Evolutionary conservation across 163 green algal species (phyloP).

Genomic region (Picocystis sp.): DNA sequence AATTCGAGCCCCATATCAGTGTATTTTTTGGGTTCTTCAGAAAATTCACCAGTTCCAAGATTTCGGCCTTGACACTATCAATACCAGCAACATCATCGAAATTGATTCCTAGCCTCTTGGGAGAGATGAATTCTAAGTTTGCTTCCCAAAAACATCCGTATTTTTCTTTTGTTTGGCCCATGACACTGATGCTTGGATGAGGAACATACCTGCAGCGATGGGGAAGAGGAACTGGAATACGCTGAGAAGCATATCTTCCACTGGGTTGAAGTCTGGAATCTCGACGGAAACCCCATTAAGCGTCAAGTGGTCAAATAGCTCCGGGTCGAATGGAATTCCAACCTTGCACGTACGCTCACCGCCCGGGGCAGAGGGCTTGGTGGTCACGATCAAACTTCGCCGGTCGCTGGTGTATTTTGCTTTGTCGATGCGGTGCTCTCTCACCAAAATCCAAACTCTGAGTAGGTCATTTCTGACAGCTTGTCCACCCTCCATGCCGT

Average conservation of each 20-base stretch:
- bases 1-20: constrained; percentile 43
- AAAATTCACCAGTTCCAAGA: constrained; percentile 74
- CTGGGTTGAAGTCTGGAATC: constrained; percentile 3
- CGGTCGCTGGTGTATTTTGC: constrained; percentile 26
- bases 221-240: constrained; percentile 17
- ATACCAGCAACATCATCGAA: constrained; percentile 80
- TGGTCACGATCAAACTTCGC: constrained; percentile 32
- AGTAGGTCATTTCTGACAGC: constrained; percentile 33
- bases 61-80: constrained; percentile 66
- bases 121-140: constrained; percentile 2
- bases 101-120: constrained; percentile 19
- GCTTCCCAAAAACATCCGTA: too few relatives aligned
- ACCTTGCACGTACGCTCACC: constrained; percentile 47
- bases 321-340: constrained; percentile 55
- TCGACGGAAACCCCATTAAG: constrained; percentile 37
- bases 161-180: too few relatives aligned
- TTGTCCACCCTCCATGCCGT: constrained; percentile 25
- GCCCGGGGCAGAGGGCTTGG: constrained; percentile 40
- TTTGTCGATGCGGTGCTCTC: constrained; percentile 26
- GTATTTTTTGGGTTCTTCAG: constrained; percentile 60
- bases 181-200: constrained; percentile 2
- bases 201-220: constrained; percentile 6
- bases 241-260: constrained; percentile 7
- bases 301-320: constrained; percentile 59
- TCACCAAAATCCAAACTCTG: constrained; percentile 39